Base-by-base conservation (phyloP, 495 filamentous ascomycete species). In the Echria macrotheca region DNA sequence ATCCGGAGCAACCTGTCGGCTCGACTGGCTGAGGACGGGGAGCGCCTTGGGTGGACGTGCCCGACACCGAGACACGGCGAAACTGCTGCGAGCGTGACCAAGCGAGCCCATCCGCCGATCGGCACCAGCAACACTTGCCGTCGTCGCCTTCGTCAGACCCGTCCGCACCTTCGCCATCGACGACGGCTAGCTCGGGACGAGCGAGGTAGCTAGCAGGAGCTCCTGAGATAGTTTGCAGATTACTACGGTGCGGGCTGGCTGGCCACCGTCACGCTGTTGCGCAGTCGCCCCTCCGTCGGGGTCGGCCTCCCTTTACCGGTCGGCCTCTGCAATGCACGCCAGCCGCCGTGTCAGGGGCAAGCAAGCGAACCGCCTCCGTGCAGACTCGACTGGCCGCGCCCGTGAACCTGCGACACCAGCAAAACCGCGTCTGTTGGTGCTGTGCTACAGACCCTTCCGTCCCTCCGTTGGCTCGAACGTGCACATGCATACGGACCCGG, bases 21-120 rank as follows among this genome's bases (percentile, higher is more conserved):
- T n/a, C n/a, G n/a, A n/a, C n/a, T n/a, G n/a, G n/a, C n/a, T n/a
- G n/a, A n/a, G n/a, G n/a, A n/a, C n/a, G n/a, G n/a, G n/a, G n/a
- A n/a, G n/a, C n/a, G n/a, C n/a, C n/a, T n/a, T n/a, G n/a, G n/a
- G n/a, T n/a, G n/a, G 38, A 22, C 21, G 21, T 41, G 38, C 11
- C 44, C 49, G 44, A 44, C 55, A 39, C 50, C 47, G 54, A 57
- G 50, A 57, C 50, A 53, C 46, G 10, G 32, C 15, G 46, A 37
- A 21, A 47, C 50, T 50, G 33, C 45, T 42, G 42, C 35, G 32
- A 44, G 42, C 18, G n/a, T 18, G 33, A 25, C 37, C 54, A n/a
- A n/a, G n/a, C n/a, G n/a, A n/a, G n/a, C n/a, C n/a, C n/a, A n/a
- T n/a, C 46, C 46, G 46, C 46, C 33, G 46, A 40, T 48, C 46